Evolutionary conservation across 768 basidiomycete species (phyloP), one percentile per base, ranked within the genome.

Genomic region (Mycena metata): DNA sequence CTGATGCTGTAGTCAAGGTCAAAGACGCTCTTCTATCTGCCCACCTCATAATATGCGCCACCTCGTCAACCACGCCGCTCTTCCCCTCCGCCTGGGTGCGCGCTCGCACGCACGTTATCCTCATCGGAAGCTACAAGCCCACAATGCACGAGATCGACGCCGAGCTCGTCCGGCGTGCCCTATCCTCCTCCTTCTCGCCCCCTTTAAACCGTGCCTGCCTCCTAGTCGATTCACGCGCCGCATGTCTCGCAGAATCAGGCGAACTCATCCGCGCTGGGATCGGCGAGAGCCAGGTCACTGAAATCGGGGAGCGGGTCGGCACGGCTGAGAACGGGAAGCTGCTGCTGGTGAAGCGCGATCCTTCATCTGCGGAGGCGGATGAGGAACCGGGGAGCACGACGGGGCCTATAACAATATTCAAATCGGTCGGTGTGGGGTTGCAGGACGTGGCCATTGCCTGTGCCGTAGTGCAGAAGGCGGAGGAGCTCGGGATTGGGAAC

Each of bases 401-500:
- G 5, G 88, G 86, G 0, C 83, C 85, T 0, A 83, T 96, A 13
- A 93, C 91, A 1, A 84, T 96, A 33, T 96, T 95, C 86, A 96
- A 96, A 79, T 93, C 91, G 0, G 96, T 96, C 7, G 95, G 96
- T 2, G 79, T 96, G 8, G 94, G 92, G 1, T 79, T 94, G n/a
- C 95, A 96, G 73, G 96, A 97, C 71, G 92, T 94, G 6, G 92
- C 90, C 0, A 93, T 96, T 65, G 89, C 94, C 12, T 83, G 80
- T 61, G 86, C 91, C 3, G 88, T 95, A 1, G 85, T 95, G 2
- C 79, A 85, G 5, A 83, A 83, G 58, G 94, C 95, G 2, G 80
- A 88, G 71, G 74, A 80, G 60, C 78, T 84, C 73, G 83, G 82
- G 1, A 70, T 87, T 6, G 93, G 94, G 10, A 87, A 80, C 0